phyloP scores from a whole-genome alignment of 2,329 filamentous ascomycete genomes.

The Thelonectria blattea region DNA sequence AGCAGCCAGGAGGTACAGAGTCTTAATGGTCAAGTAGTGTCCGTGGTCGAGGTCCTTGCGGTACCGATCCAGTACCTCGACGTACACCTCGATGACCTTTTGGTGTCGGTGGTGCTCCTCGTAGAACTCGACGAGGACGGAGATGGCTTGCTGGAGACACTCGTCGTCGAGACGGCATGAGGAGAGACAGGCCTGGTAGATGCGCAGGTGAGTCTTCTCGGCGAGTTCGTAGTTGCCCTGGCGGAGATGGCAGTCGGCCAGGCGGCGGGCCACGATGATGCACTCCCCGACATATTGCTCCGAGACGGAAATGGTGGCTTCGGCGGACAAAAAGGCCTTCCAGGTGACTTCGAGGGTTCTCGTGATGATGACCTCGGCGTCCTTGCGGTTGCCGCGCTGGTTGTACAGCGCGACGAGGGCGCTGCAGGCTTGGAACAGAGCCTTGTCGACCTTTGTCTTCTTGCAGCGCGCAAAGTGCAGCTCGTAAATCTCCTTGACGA shows the following conservation, averaged over 20 bases:
- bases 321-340: slow-evolving; percentile 44
- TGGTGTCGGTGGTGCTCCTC: slow-evolving; percentile 46
- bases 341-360: slow-evolving; percentile 47
- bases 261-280: slow-evolving; percentile 41
- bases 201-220: slow-evolving; percentile 45
- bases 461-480: slow-evolving; percentile 44
- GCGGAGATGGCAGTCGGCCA: slow-evolving; percentile 45
- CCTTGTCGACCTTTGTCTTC: slow-evolving; percentile 40
- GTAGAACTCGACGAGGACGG: slow-evolving; percentile 42
- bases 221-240: slow-evolving; percentile 47
- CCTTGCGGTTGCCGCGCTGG: slow-evolving; percentile 41
- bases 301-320: slow-evolving; percentile 39
- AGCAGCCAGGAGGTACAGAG: slow-evolving; percentile 39
- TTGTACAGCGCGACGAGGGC: slow-evolving; percentile 44
- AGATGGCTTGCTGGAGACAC: slow-evolving; percentile 38
- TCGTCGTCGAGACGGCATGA: slow-evolving; percentile 41
- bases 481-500: slow-evolving; percentile 45
- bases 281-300: slow-evolving; percentile 43
- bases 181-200: slow-evolving; percentile 44
- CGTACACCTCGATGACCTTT: slow-evolving; percentile 45
- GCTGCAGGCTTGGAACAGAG: slow-evolving; percentile 45
- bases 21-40: slow-evolving; percentile 45
- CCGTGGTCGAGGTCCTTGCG: slow-evolving; percentile 30
- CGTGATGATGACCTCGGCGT: slow-evolving; percentile 45
- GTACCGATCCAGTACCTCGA: slow-evolving; percentile 44